These are phyloP conservation scores for Cryphonectria parasitica DNA, from an alignment of 2,329 filamentous ascomycete genomes.

Conservation along the genomic window DNA sequence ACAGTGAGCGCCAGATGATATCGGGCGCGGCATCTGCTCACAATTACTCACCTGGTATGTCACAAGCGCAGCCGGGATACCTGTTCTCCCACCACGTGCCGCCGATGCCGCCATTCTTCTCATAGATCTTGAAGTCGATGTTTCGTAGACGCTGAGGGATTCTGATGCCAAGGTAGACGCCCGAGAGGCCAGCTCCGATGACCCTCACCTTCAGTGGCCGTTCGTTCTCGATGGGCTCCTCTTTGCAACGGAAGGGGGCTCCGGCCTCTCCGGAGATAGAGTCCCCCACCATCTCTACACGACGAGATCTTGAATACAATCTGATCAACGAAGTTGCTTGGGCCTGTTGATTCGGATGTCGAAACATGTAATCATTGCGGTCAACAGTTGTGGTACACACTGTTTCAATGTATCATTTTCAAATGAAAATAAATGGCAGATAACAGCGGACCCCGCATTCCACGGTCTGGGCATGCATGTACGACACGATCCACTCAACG, in stretches of 20 bases:
- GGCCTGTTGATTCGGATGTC: not conserved
- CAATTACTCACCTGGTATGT: constrained; percentile 14
- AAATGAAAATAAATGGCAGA: not conserved
- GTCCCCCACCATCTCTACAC: not conserved
- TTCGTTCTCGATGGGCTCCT: constrained; percentile 27
- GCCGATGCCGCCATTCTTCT: constrained; percentile 39
- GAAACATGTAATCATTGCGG: not conserved
- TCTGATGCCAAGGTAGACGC: constrained; percentile 28
- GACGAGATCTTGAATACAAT: not conserved
- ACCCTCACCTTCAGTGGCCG: constrained; percentile 25
- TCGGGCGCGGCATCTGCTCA: not conserved
- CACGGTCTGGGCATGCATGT: not conserved
- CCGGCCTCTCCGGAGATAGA: not conserved
- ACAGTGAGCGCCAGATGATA: not conserved
- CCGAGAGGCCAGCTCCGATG: constrained; percentile 29
- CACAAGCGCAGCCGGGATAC: constrained; percentile 28
- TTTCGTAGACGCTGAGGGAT: constrained; percentile 27
- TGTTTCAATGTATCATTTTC: not conserved
- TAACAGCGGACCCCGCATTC: not conserved
- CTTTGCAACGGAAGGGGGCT: constrained; percentile 4
- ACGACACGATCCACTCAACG: not conserved
- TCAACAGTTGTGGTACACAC: not conserved
- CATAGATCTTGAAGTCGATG: constrained; percentile 31
- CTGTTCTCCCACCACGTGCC: constrained; percentile 38
- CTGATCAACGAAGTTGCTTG: not conserved